Evolutionary conservation across 768 basidiomycete genomes (phyloP), one percentile per base, ranked within the genome.

Genomic region (Flagelloscypha sp.): DNA sequence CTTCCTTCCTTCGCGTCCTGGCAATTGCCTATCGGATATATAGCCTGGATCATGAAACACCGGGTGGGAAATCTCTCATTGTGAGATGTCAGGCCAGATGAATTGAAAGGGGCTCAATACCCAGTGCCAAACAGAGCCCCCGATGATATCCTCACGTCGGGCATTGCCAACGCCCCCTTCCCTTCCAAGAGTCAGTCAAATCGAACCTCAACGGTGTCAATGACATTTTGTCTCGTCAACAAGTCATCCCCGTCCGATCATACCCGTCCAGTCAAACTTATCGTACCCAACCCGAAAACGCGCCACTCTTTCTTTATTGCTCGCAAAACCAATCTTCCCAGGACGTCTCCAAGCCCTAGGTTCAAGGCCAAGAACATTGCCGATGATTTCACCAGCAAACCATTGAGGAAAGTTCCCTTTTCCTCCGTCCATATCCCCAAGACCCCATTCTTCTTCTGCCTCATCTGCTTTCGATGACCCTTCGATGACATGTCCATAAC

Each of bases 401-500:
- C 87, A 95, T 88, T 68, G 73, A 12, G 90, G 87, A 50, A 97
- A 99, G 36, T 90, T 87, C 7, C 88, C 88, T 11, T 86, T 84
- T 2, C 90, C 90, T 52, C 86, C 86, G 48, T 84, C 88, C 2
- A 86, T 89, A 53, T 90, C 90, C 43, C 85, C 84, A 21, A 83
- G 56, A 16, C 71, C 78, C 27, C 68, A 72, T 18, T 70, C 72
- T 41, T 79, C 77, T 11, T 79, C 75, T 20, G 76, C 82, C 12
- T 69, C 73, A 0, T 70, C 63, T 3, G 70, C 72, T 24, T 85
- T 79, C 17, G 70, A 76, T 0, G 76, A 74, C 1, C 95, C 95
- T 56, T 99, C 95, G 42, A 99, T 95, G 43, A 99, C 87, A 58
- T 99, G 95, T 0, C 95, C 95, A 53, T 90, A 99, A 2, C 95